Percentiles rank a stretch among this genome's conserved stretches.
Evolutionary conservation across 805 yeast genomes (phyloP).

Genomic region (Ogataea paraovalis): DNA sequence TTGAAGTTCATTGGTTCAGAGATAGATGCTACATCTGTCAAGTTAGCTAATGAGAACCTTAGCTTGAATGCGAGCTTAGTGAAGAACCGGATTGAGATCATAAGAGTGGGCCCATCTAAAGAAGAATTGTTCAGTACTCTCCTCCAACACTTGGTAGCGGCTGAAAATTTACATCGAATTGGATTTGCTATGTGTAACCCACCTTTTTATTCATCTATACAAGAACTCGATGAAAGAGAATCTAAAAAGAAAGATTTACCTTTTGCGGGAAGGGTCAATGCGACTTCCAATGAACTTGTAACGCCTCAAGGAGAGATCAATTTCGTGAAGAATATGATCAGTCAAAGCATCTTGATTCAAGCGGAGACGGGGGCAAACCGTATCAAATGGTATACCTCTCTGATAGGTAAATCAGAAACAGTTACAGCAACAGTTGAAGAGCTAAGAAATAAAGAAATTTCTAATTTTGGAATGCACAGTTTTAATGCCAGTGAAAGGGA

Average conservation of each 20-base stretch:
- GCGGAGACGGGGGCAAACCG: neutral
- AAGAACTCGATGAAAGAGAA: constrained; percentile 29
- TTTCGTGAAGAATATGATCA: constrained; percentile 36
- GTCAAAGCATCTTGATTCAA: constrained; percentile 23
- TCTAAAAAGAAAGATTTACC: constrained; percentile 24
- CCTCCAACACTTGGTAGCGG: constrained; percentile 1
- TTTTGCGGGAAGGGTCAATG: constrained; percentile 24
- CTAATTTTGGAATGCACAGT: constrained; percentile 30
- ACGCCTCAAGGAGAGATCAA: constrained; percentile 44
- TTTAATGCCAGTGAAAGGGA: constrained; percentile 22
- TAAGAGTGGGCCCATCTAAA: constrained; percentile 5
- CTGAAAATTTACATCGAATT: neutral
- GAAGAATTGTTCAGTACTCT: constrained; percentile 11
- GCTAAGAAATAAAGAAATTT: constrained; percentile 5
- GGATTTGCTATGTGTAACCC: constrained; percentile 48
- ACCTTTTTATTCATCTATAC: constrained; percentile 41
- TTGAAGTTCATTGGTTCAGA: constrained; percentile 38
- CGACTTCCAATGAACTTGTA: constrained; percentile 35
- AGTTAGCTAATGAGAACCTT: constrained; percentile 27
- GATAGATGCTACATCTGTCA: constrained; percentile 33
- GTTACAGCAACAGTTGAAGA: constrained; percentile 12
- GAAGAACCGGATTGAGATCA: neutral
- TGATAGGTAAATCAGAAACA: constrained; percentile 20
- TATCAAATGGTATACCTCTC: constrained; percentile 38
- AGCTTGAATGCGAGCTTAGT: constrained; percentile 18